A percentile compares a stretch with the other conserved stretches of the same genome.
Conservation (phyloP, 768 basidiomycete genomes). For the Calocybe cyanea region DNA sequence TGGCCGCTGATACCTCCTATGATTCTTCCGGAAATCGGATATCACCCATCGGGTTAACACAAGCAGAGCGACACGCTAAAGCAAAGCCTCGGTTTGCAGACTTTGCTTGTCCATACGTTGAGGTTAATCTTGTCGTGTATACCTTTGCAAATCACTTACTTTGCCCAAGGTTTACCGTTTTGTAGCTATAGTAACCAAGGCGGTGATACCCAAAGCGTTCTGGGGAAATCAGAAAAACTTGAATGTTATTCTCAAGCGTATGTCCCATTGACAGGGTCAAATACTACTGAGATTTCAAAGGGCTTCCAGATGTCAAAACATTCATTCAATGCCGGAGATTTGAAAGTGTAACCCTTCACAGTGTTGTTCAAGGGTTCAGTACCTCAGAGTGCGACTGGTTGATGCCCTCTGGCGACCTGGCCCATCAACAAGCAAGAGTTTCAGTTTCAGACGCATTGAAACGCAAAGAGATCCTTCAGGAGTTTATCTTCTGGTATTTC, state of each 20-base stretch:
- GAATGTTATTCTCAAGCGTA: slow-evolving; percentile 53
- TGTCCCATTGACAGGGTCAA: slow-evolving; percentile 16
- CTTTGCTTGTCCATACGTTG: slow-evolving; percentile 60
- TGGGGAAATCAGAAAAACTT: slow-evolving; percentile 78
- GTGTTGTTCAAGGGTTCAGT: slow-evolving; percentile 71
- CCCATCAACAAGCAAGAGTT: slow-evolving; percentile 41
- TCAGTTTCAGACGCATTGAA: slow-evolving; percentile 69
- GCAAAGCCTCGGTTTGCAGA: slow-evolving; percentile 77
- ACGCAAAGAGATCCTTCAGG: slow-evolving; percentile 75
- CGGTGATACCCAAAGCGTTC: slow-evolving; percentile 68
- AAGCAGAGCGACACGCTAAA: slow-evolving; percentile 40
- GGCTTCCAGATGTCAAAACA: slow-evolving; percentile 57
- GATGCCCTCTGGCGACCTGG: slow-evolving; percentile 37
- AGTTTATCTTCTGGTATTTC: slow-evolving; percentile 94
- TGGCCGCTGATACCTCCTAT: slow-evolving; percentile 38
- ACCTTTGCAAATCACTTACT: neutral
- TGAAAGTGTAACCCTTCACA: slow-evolving; percentile 76
- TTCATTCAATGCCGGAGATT: slow-evolving; percentile 76
- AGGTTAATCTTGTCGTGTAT: slow-evolving; percentile 39
- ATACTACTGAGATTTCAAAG: neutral
- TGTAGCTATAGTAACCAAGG: slow-evolving; percentile 55
- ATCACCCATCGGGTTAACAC: slow-evolving; percentile 39
- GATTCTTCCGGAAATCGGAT: slow-evolving; percentile 51
- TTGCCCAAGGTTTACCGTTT: slow-evolving; percentile 64
- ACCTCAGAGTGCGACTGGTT: slow-evolving; percentile 81